These are phyloP conservation scores for Penicillium oxalicum DNA, from an alignment of 2,329 filamentous ascomycete species.

Conservation along the genomic window DNA sequence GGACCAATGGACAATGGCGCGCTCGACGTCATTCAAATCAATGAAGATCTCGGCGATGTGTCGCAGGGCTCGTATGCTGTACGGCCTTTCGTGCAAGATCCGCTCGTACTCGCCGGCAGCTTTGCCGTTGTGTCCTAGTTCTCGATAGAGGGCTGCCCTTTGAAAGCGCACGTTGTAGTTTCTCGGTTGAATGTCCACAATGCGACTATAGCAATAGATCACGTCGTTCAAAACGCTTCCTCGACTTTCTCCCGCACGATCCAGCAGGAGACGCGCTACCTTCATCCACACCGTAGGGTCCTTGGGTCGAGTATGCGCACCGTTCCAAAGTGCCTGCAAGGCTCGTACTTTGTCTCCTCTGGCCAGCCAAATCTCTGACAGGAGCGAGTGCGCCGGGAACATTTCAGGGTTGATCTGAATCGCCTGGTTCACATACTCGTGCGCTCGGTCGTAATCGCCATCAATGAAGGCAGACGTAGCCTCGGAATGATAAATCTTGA, in stretches of 20 bases:
- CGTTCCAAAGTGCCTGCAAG: constrained; percentile 51
- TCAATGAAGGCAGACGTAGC: constrained; percentile 47
- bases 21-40: constrained; percentile 44
- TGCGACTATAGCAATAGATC: constrained; percentile 49
- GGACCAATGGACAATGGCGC: constrained; percentile 48
- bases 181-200: constrained; percentile 48
- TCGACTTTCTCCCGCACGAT: constrained; percentile 43
- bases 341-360: constrained; percentile 54
- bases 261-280: constrained; percentile 50
- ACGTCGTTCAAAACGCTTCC: constrained; percentile 43
- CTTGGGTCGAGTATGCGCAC: constrained; percentile 51
- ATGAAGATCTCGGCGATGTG: constrained; percentile 54
- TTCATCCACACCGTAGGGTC: constrained; percentile 54
- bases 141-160: constrained; percentile 51
- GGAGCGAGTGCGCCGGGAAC: constrained; percentile 54
- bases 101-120: constrained; percentile 49
- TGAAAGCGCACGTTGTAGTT: constrained; percentile 50
- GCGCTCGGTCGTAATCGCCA: constrained; percentile 42
- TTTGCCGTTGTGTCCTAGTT: constrained; percentile 43
- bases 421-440: constrained; percentile 42
- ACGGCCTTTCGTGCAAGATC: constrained; percentile 49
- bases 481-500: constrained; percentile 43
- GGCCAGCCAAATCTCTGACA: constrained; percentile 54
- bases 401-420: constrained; percentile 57
- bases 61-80: constrained; percentile 50